Percentiles rank a stretch among this genome's conserved stretches.
Conservation (phyloP, 352 stramenopile genomes). For the Phytophthora lateralis region DNA sequence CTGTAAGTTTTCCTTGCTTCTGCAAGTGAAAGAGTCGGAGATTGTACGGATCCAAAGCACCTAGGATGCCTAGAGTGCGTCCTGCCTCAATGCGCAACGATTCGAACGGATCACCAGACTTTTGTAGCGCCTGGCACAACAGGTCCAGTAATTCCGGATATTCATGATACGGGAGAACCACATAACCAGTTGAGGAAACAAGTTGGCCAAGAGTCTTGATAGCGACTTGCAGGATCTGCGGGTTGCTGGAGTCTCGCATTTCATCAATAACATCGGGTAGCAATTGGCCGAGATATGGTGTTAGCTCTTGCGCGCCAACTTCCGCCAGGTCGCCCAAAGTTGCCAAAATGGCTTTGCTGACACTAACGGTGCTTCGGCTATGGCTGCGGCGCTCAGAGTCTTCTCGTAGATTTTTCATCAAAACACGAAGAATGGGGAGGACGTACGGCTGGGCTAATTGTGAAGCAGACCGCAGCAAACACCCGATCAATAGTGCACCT, state of each 20-base stretch:
- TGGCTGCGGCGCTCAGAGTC: conserved; percentile 72
- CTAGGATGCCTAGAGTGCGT: conserved; percentile 79
- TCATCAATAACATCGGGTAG: conserved; percentile 89
- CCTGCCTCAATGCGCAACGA: conserved; percentile 80
- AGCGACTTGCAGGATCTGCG: conserved; percentile 83
- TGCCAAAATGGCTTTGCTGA: conserved; percentile 86
- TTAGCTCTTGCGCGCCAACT: conserved; percentile 78
- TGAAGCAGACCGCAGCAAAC: conserved; percentile 75
- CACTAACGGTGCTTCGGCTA: conserved; percentile 75
- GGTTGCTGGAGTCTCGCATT: conserved; percentile 85
- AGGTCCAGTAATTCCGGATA: conserved; percentile 86
- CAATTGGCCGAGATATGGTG: conserved; percentile 82
- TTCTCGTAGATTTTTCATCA: conserved; percentile 90
- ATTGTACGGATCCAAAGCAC: conserved; percentile 87
- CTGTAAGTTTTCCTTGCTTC: conserved; percentile 76
- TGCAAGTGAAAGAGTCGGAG: conserved; percentile 83
- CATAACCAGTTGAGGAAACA: conserved; percentile 83
- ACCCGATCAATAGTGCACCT: conserved; percentile 81
- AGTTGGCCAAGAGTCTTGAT: conserved; percentile 87
- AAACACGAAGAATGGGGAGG: conserved; percentile 79
- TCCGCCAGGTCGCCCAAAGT: conserved; percentile 83
- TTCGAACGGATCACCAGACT: conserved; percentile 81
- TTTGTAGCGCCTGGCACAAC: conserved; percentile 77
- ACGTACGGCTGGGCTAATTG: conserved; percentile 86
- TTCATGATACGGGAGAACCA: conserved; percentile 83